phyloP scores from a whole-genome alignment of 2,329 filamentous ascomycete genomes.

The Ophiostoma piceae region DNA sequence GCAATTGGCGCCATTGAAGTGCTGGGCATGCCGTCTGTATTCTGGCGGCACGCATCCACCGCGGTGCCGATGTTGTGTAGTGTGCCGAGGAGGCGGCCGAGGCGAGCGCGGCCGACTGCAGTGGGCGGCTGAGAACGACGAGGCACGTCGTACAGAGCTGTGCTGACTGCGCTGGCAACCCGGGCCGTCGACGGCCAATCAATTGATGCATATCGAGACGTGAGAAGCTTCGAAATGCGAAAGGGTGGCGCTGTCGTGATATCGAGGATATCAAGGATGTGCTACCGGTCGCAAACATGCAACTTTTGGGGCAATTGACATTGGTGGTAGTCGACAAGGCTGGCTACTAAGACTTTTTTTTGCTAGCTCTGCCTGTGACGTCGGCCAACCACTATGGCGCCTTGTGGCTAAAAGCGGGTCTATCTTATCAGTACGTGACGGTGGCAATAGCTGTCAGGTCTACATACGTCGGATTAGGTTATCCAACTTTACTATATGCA shows the following conservation, averaged over 20 bases:
- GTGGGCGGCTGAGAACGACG: not conserved
- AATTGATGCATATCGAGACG: constrained; percentile 18
- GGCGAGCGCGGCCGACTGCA: not conserved
- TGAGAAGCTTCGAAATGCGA: not conserved
- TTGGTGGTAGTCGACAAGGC: not conserved
- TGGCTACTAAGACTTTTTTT: not conserved
- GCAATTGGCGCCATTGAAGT: not conserved
- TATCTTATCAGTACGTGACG: not conserved
- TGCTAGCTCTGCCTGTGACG: constrained; percentile 1
- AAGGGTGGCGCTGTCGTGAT: not conserved
- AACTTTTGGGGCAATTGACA: not conserved
- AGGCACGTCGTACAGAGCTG: constrained; percentile 19
- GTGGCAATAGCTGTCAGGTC: not conserved
- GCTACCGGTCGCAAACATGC: not conserved
- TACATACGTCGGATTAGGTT: too few species aligned
- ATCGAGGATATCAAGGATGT: not conserved
- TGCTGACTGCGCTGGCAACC: constrained; percentile 4
- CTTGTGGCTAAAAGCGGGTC: not conserved
- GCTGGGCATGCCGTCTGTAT: not conserved
- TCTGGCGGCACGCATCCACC: not conserved
- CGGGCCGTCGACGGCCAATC: constrained; percentile 13
- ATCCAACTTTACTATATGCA: not conserved
- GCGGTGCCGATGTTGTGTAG: not conserved
- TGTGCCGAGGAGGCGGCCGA: not conserved
- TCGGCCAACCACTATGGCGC: not conserved